These are phyloP conservation scores for Thielaviopsis musarum DNA, from an alignment of 2,329 filamentous ascomycete genomes.

Conservation along the genomic window DNA sequence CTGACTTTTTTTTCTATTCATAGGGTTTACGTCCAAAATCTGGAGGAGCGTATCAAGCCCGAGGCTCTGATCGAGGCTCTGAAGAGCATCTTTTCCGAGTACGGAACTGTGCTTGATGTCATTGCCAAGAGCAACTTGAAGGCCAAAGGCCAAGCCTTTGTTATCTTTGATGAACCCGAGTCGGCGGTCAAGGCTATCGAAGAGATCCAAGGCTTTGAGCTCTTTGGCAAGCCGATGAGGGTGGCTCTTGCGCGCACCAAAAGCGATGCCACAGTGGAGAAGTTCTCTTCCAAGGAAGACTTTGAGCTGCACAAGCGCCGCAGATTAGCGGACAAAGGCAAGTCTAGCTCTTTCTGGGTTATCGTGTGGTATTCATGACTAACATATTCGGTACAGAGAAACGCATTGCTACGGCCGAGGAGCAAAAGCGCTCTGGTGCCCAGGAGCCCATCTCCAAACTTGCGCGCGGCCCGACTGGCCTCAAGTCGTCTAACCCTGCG, in stretches of 20 bases:
- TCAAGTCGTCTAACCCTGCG: conserved; percentile 57
- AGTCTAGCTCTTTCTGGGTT: conserved; percentile 13
- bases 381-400: conserved; percentile 36
- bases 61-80: conserved; percentile 60
- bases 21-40: conserved; percentile 60
- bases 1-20: conserved; percentile 20
- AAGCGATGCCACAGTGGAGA: conserved; percentile 75
- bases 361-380: conserved; percentile 21
- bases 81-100: conserved; percentile 67
- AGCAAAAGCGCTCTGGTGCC: conserved; percentile 46
- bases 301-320: conserved; percentile 75
- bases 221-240: conserved; percentile 83
- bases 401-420: conserved; percentile 62
- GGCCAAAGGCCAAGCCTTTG: conserved; percentile 87
- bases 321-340: conserved; percentile 80
- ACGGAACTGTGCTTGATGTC: conserved; percentile 70
- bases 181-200: conserved; percentile 70
- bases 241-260: conserved; percentile 65
- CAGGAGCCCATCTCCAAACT: conserved; percentile 42
- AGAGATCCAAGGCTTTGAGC: conserved; percentile 78
- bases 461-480: conserved; percentile 41
- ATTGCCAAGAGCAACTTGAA: conserved; percentile 80
- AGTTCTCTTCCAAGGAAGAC: conserved; percentile 57
- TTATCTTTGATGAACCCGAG: conserved; percentile 74
- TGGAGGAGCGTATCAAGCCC: conserved; percentile 82